Evolutionary conservation across 208 protist species (phyloP).

Genomic region (Leishmania major): DNA sequence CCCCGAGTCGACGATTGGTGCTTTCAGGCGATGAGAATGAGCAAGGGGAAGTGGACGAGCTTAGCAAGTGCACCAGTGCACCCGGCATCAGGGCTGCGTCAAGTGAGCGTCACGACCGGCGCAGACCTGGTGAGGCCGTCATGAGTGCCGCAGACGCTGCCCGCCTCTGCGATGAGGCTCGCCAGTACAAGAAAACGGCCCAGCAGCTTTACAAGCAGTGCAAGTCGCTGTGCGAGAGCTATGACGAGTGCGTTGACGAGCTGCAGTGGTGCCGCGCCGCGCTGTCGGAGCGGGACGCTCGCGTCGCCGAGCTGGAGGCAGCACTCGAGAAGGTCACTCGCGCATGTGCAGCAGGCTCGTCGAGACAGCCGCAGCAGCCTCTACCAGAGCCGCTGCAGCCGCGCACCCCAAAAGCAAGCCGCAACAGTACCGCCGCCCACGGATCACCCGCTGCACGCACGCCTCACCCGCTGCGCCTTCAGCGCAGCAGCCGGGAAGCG

Average conservation of each 20-base stretch:
- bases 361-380: neutral
- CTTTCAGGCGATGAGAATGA: neutral
- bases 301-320: slow-evolving; percentile 32
- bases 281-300: slow-evolving; percentile 26
- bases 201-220: slow-evolving; percentile 61
- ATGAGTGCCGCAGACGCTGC: neutral
- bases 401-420: slow-evolving; percentile 1
- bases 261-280: slow-evolving; percentile 27
- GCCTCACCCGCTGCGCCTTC: neutral
- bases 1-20: slow-evolving; percentile 12
- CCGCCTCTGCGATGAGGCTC: slow-evolving; percentile 24
- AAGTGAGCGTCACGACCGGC: neutral
- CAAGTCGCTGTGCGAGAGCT: slow-evolving; percentile 55
- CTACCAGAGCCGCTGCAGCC: neutral
- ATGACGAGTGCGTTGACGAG: slow-evolving; percentile 63
- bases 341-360: neutral
- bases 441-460: neutral
- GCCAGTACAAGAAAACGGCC: slow-evolving; percentile 48
- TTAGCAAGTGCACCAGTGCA: neutral
- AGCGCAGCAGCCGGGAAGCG: neutral
- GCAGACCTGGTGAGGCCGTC: slow-evolving; percentile 19
- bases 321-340: slow-evolving; percentile 2
- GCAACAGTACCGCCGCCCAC: neutral
- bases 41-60: neutral
- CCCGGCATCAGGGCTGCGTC: neutral